These are phyloP conservation scores for Gossypium rotundifolium DNA, from an alignment of 345 rosid species.

Conservation along the genomic window DNA sequence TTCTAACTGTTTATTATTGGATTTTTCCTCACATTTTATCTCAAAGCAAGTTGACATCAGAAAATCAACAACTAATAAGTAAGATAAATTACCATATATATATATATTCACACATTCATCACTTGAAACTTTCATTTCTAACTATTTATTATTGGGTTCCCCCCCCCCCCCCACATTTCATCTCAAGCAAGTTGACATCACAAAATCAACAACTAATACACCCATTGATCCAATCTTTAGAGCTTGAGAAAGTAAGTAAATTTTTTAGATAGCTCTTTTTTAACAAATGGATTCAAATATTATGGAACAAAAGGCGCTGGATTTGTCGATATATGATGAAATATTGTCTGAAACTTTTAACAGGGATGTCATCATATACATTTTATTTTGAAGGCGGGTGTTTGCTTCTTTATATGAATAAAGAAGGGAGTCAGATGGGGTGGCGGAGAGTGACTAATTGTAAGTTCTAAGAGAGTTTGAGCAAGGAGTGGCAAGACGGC, in stretches of 20 bases:
- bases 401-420: too few relatives aligned
- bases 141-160: not conserved
- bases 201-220: constrained; percentile 18
- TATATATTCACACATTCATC: too few relatives aligned
- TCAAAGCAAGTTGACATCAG: constrained; percentile 21
- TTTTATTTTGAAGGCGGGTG: not conserved
- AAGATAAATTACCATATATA: constrained; percentile 11
- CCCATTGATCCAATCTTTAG: constrained; percentile 7
- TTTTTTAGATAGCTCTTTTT: not conserved
- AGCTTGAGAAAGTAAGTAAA: constrained; percentile 19
- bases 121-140: not conserved
- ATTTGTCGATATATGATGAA: not conserved
- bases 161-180: not conserved
- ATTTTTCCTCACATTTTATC: not conserved
- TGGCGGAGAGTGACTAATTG: too few relatives aligned
- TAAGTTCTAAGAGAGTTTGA: too few relatives aligned
- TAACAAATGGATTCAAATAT: not conserved
- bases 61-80: constrained; percentile 27
- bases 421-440: too few relatives aligned
- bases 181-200: constrained; percentile 16
- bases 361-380: not conserved
- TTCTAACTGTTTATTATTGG: not conserved
- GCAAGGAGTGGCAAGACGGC: too few relatives aligned
- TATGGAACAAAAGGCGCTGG: not conserved
- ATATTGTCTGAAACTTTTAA: not conserved